Percentiles rank a stretch among this genome's conserved stretches.
phyloP scores from a whole-genome alignment of 331 rosid genomes.

The Acacia pycnantha region DNA sequence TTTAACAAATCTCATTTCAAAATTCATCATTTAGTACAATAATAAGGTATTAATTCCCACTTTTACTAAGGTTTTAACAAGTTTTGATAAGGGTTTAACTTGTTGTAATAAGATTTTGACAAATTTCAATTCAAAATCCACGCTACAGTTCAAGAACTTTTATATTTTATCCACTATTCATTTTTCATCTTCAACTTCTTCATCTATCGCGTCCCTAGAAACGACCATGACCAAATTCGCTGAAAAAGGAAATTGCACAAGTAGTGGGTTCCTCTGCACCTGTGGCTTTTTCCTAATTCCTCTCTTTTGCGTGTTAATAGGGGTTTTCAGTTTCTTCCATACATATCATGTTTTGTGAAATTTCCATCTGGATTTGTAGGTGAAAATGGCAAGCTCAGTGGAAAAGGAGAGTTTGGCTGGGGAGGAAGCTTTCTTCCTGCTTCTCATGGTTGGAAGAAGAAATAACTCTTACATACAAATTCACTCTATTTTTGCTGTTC shows the following conservation, averaged over 20 bases:
- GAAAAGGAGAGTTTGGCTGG: slow-evolving; percentile 47
- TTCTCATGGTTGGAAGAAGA: slow-evolving; percentile 92
- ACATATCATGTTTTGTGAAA: slow-evolving; percentile 19
- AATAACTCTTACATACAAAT: not conserved
- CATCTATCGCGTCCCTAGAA: not conserved
- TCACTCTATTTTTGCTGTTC: too few species aligned
- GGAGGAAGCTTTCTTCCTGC: slow-evolving; percentile 82
- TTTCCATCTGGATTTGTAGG: slow-evolving; percentile 44
- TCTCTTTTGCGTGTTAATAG: not conserved
- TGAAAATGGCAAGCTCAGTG: slow-evolving; percentile 75
- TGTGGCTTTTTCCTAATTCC: not conserved
- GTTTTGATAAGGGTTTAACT: too few species aligned
- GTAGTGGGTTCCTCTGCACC: not conserved
- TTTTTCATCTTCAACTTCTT: not conserved
- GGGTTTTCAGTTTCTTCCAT: not conserved
- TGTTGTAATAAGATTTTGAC: too few species aligned
- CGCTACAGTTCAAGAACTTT: too few species aligned
- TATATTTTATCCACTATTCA: too few species aligned
- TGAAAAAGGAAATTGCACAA: not conserved
- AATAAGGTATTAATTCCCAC: too few species aligned
- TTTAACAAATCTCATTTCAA: too few species aligned
- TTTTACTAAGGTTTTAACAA: too few species aligned
- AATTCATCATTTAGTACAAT: too few species aligned
- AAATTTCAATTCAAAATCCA: too few species aligned
- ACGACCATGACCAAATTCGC: not conserved